Percentiles rank a stretch among this genome's conserved stretches.
phyloP scores from a whole-genome alignment of 1,284 basidiomycete species.

The Bondarzewia mesenterica region DNA sequence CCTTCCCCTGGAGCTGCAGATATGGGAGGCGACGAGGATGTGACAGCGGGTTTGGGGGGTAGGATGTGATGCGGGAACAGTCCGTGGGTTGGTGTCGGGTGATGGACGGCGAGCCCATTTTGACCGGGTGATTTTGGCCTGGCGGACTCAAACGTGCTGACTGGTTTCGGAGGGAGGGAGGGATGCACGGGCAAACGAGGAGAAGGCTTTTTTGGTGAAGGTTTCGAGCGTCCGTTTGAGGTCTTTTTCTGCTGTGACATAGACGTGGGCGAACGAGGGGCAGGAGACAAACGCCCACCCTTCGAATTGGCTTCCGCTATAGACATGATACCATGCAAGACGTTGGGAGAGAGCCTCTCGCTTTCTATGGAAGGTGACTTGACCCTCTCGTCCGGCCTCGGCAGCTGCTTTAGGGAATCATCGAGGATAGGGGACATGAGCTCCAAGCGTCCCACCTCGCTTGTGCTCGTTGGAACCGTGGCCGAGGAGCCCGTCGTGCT shows the following conservation, averaged over 20 bases:
- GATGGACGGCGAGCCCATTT: conserved; percentile 12
- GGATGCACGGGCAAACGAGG: conserved; percentile 28
- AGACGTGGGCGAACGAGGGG: neutral
- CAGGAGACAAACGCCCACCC: neutral
- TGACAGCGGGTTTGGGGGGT: neutral
- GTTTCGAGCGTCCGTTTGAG: neutral
- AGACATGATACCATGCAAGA: conserved; percentile 4
- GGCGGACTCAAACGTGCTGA: conserved; percentile 17
- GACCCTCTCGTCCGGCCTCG: conserved; percentile 27
- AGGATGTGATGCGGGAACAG: neutral
- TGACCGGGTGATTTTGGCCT: conserved; percentile 12
- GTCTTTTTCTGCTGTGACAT: too few species aligned
- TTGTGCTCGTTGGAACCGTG: conserved; percentile 4
- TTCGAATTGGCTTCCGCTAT: neutral
- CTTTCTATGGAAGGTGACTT: conserved; percentile 15
- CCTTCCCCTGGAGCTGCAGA: neutral
- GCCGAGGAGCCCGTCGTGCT: conserved; percentile 16
- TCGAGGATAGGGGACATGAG: conserved; percentile 64
- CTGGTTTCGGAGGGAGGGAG: conserved; percentile 42
- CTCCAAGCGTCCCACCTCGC: conserved; percentile 25
- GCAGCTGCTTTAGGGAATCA: conserved; percentile 56
- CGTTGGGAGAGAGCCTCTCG: conserved; percentile 15
- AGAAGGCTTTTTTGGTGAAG: conserved; percentile 6
- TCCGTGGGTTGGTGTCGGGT: neutral
- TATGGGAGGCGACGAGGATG: neutral